Conservation (phyloP, 2,329 filamentous ascomycete genomes). For the Neurospora sp. region DNA sequence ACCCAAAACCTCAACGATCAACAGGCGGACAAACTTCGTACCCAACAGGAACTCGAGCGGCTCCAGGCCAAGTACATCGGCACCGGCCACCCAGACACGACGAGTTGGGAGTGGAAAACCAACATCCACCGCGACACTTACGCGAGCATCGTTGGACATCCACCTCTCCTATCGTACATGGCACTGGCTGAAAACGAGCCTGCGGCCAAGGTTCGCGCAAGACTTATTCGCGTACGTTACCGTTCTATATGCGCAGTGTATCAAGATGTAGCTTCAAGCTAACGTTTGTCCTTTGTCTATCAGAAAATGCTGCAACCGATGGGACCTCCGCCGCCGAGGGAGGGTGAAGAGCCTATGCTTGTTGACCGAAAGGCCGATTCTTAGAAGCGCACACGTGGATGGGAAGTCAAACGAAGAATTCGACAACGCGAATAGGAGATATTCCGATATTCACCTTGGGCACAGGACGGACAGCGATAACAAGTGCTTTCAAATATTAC, state of each 20-base stretch:
- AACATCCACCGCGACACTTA: conserved; percentile 94
- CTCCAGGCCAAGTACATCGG: conserved; percentile 94
- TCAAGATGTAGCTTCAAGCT: not conserved
- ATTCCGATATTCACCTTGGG: not conserved
- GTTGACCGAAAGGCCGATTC: conserved; percentile 4
- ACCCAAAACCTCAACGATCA: not conserved
- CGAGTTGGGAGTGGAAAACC: conserved; percentile 92
- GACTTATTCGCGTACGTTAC: conserved; percentile 60
- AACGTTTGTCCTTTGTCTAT: not conserved
- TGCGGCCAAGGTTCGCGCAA: conserved; percentile 66
- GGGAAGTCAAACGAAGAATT: not conserved
- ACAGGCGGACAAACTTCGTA: conserved; percentile 93
- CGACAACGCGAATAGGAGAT: not conserved
- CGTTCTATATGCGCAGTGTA: not conserved
- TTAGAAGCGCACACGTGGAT: not conserved
- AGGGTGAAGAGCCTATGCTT: conserved; percentile 31
- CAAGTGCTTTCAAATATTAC: not conserved
- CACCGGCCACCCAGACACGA: conserved; percentile 92
- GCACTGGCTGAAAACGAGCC: conserved; percentile 81
- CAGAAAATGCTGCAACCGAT: conserved; percentile 60
- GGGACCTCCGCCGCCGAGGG: conserved; percentile 47
- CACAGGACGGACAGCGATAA: not conserved
- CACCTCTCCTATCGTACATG: conserved; percentile 80
- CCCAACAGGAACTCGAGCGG: conserved; percentile 93
- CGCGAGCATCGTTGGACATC: conserved; percentile 80